Conservation (phyloP, 352 stramenopile species). For the Thraustotheca clavata region DNA sequence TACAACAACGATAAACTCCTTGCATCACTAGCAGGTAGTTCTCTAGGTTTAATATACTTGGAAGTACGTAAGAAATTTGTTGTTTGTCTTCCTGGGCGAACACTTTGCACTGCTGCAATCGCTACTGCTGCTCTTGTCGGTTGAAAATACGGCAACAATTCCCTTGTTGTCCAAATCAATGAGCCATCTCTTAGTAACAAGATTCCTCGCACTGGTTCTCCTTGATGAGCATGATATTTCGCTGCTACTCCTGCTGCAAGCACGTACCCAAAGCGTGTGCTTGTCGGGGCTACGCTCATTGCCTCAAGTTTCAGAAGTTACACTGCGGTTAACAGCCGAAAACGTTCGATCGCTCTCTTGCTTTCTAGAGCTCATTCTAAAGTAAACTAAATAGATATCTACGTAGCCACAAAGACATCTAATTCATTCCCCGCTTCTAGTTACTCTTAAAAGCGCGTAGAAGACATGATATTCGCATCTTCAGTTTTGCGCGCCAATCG, state of each 20-base stretch:
- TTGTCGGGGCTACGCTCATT: too few species aligned
- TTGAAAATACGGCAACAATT: constrained; percentile 29
- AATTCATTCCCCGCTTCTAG: too few species aligned
- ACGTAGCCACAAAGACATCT: too few species aligned
- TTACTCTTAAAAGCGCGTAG: too few species aligned
- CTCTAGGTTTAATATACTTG: constrained; percentile 50
- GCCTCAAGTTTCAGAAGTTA: too few species aligned
- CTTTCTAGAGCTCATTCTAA: neutral
- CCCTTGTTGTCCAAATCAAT: constrained; percentile 46
- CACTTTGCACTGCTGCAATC: constrained; percentile 42
- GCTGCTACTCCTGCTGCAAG: constrained; percentile 27
- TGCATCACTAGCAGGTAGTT: constrained; percentile 51
- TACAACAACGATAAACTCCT: constrained; percentile 57
- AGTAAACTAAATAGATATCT: too few species aligned
- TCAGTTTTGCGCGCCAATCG: neutral
- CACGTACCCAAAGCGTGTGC: neutral
- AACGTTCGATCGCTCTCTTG: constrained; percentile 1
- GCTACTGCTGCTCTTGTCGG: constrained; percentile 27
- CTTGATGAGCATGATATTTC: constrained; percentile 34
- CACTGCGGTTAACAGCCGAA: too few species aligned
- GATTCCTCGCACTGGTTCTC: constrained; percentile 39
- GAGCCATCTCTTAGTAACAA: constrained; percentile 57
- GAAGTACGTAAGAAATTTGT: constrained; percentile 76
- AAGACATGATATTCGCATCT: neutral
- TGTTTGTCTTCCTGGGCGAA: constrained; percentile 60